These are phyloP conservation scores for Plasmodium coatneyi DNA, from an alignment of 169 alveolate genomes.

Conservation along the genomic window DNA sequence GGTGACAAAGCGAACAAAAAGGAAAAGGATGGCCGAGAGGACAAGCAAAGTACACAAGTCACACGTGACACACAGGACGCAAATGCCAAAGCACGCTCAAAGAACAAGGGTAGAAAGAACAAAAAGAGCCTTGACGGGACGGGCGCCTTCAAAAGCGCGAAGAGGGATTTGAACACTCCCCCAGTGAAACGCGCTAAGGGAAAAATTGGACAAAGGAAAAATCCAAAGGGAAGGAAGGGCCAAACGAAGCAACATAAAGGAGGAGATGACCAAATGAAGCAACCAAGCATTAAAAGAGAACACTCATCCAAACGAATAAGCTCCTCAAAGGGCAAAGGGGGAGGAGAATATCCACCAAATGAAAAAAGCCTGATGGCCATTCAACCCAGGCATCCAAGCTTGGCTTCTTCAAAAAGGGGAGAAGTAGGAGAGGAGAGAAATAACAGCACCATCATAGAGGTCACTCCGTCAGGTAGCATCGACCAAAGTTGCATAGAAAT, in stretches of 20 bases:
- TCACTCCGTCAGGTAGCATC: background rate
- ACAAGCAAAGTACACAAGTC: background rate
- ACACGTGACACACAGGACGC: background rate
- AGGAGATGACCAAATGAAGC: background rate
- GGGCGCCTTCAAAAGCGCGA: background rate
- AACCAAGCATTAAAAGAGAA: background rate
- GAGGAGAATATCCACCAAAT: slow-evolving; percentile 1
- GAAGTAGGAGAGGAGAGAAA: background rate
- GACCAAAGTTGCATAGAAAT: slow-evolving; percentile 5
- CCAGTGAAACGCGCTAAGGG: background rate
- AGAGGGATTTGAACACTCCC: background rate
- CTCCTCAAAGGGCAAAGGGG: background rate
- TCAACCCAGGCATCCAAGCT: background rate
- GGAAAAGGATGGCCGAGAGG: background rate
- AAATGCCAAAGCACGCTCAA: background rate
- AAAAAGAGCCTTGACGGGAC: background rate
- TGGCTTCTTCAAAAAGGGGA: slow-evolving; percentile 5
- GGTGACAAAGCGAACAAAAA: background rate
- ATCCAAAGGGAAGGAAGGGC: background rate
- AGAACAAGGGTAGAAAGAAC: background rate
- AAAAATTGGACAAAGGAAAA: background rate
- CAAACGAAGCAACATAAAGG: background rate
- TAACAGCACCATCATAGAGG: slow-evolving; percentile 3
- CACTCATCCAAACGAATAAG: background rate
- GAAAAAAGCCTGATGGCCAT: background rate